Base-by-base conservation (phyloP, 179 eudicot genomes). In the Actinidia polygama region DNA sequence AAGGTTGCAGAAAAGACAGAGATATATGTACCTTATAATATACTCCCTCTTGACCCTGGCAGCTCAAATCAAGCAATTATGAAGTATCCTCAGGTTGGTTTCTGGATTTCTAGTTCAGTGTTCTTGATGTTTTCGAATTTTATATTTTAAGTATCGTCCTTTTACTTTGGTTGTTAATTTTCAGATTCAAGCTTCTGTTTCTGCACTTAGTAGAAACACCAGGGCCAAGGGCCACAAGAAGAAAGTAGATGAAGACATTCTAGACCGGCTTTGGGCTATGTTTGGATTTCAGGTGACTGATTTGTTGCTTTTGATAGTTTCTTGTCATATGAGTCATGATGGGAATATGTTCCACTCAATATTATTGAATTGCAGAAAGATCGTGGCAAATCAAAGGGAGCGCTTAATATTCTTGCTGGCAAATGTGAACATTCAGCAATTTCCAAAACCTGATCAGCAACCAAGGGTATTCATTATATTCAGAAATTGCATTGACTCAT, bases 21-120 rank as follows among this genome's bases (percentile, higher is more conserved):
- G 85, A 95, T 92, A 78, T 93, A 89, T 82, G 93, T 88, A 23
- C 99, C 96, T 18, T 97, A 94, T 81, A 97, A 97, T 83, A 95
- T 97, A 83, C 98, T 97, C 84, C 99, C 99, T 66, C 98, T 97
- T 78, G 99, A 95, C 77, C 98, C 98, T 12, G 99, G 95, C 64
- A 97, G 98, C 87, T 90, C 91, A 75, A 92, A 93, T 88, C 99
- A 94, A 86, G 94, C 99, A 78, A 95, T 97, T 70, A 97, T 95
- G 99, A 92, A 91, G 88, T 95, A 88, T 85, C 96, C 97, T 6
- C 98, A 97, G 98, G 99, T 97, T 64, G 2, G 84, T 84, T 80
- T 67, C 23, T 12, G 50, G 53, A 21, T 66, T 30, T 57, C 64
- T 82, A 8, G 46, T 73, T 12, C 21, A 23, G 44, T 12, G 10